Percentiles rank a stretch among this genome's conserved stretches.
phyloP scores from a whole-genome alignment of 2,329 filamentous ascomycete species.

The Phyllosticta capitalensis region DNA sequence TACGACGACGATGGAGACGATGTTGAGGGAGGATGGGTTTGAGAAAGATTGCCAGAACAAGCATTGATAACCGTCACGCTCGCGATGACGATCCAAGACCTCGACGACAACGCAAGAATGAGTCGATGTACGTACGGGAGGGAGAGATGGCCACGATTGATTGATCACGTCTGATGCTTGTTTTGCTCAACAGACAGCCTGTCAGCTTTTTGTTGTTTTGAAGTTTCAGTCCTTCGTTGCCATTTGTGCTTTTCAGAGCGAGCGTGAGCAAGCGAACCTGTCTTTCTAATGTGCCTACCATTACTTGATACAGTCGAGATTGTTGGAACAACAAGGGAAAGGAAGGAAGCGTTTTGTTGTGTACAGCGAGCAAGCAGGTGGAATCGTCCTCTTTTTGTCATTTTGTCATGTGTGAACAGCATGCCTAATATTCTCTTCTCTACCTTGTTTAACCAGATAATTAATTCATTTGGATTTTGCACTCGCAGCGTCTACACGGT shows the following conservation, averaged over 20 bases:
- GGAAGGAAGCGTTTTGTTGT: too few relatives aligned
- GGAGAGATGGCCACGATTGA: background rate
- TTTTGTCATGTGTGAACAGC: background rate
- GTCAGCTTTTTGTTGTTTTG: background rate
- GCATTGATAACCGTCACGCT: background rate
- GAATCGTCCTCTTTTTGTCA: background rate
- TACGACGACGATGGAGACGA: background rate
- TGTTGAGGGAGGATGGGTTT: background rate
- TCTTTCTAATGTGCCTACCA: background rate
- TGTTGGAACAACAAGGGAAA: too few relatives aligned
- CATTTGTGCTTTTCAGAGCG: background rate
- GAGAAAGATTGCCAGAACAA: background rate
- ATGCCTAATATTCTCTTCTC: background rate
- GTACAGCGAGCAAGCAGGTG: too few relatives aligned
- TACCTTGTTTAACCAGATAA: background rate
- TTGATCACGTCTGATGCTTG: background rate
- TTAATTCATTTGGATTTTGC: background rate
- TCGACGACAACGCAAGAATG: background rate
- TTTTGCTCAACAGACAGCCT: background rate
- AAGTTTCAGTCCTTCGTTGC: background rate
- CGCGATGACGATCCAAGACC: background rate
- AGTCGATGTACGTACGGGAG: background rate
- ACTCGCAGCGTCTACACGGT: too few relatives aligned
- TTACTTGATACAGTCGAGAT: too few relatives aligned
- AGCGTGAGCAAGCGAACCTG: background rate